A percentile compares a stretch with the other conserved stretches of the same genome.
Conservation (phyloP, 345 rosid genomes). For the Psidium friedrichsthalianum region DNA sequence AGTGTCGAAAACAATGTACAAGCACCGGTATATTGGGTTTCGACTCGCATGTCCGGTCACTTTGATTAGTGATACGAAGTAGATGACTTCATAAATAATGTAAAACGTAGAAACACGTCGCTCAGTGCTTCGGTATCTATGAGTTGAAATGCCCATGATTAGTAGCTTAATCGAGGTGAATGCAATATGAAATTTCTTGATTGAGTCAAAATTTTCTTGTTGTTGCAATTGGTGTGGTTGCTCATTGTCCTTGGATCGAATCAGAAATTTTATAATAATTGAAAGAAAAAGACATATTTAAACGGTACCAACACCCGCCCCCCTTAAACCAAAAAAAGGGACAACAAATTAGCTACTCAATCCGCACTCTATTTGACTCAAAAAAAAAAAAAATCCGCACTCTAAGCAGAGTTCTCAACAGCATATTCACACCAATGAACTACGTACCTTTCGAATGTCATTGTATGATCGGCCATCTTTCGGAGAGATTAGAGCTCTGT, state of each 20-base stretch:
- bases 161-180: background rate
- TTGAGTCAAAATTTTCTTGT: background rate
- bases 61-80: background rate
- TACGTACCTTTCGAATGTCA: background rate
- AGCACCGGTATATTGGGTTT: no score
- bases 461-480: background rate
- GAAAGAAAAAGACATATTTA: background rate
- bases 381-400: background rate
- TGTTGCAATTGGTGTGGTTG: background rate
- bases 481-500: background rate
- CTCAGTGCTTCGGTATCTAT: rapidly evolving
- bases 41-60: background rate
- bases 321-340: no score
- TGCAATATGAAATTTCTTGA: background rate
- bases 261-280: background rate
- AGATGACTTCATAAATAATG: background rate
- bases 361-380: no score
- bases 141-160: background rate
- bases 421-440: background rate
- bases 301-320: background rate
- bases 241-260: rapidly evolving
- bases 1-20: background rate
- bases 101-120: background rate
- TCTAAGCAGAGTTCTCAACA: background rate
- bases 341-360: background rate